Base-by-base conservation (phyloP, 2,329 filamentous ascomycete species). In the Drechslerella dactyloides region DNA sequence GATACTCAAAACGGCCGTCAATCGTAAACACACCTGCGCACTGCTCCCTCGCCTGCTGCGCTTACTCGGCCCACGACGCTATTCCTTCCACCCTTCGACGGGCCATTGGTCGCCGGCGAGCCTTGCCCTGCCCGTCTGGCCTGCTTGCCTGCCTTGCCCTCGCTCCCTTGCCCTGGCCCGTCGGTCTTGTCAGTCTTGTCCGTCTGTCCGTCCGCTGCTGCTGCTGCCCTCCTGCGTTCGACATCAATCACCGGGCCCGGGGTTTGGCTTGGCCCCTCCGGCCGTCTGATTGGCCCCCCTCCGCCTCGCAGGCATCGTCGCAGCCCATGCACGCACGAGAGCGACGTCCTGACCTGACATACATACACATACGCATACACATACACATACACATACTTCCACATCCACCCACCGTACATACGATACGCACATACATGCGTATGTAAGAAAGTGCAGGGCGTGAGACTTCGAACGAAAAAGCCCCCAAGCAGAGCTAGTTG, bases 151-250 rank as follows among this genome's bases (percentile, higher is more conserved):
- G n/a, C n/a, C n/a, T n/a, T n/a, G n/a, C n/a, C n/a, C n/a, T n/a
- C n/a, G n/a, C n/a, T n/a, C n/a, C n/a, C n/a, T n/a, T n/a, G n/a
- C n/a, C n/a, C n/a, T n/a, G n/a, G n/a, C n/a, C n/a, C n/a, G n/a
- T n/a, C n/a, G n/a, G n/a, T n/a, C n/a, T n/a, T n/a, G n/a, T n/a
- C n/a, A n/a, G n/a, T n/a, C n/a, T n/a, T n/a, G n/a, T n/a, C n/a
- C n/a, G n/a, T n/a, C n/a, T n/a, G n/a, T n/a, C n/a, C n/a, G n/a
- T n/a, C n/a, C n/a, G n/a, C n/a, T n/a, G n/a, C n/a, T n/a, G n/a
- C n/a, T n/a, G n/a, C n/a, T n/a, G n/a, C n/a, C n/a, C n/a, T n/a
- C 37, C 64, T 69, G 57, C 64, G 64, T 69, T 69, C 57, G 64
- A 57, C 57, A 69, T 57, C 42, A 51, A 48, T 56, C 64, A 53